Base-by-base conservation (phyloP, 345 rosid genomes). In the Abelmoschus esculentus region DNA sequence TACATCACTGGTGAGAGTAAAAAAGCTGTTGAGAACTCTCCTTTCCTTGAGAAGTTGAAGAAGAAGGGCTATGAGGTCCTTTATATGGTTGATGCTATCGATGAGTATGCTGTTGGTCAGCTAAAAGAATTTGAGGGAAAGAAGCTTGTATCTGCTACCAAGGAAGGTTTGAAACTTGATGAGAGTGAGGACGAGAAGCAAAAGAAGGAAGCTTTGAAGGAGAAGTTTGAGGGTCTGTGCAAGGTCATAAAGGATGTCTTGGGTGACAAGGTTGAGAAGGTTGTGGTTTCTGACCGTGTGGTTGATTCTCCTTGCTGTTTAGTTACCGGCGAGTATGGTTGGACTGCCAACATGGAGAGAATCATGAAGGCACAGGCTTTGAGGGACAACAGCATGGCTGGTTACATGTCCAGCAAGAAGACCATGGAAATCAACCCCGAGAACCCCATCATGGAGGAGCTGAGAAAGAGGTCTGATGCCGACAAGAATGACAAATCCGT, bases 271-370 rank as follows among this genome's bases (percentile, higher is more conserved):
- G 91, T 87, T 0, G 97, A 91, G 87, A 91, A 91, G 85, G 96
- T 89, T 1, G 77, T 91, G 0, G 97, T 91, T 6, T 91, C 97
- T 2, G 95, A 89, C 71, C 90, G 95, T 38, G 90, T 91, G 7
- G 95, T 91, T 0, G 95, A 91, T 63, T 91, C 97, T 7, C 97
- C 97, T 1, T 91, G 95, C 83, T 91, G 95, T 79, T 78, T 89
- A 76, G 95, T 91, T 2, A 91, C 97, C 0, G 95, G 97, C 0
- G 97, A 91, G 72, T 91, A 91, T 3, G 97, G 95, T 0, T 87
- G 97, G 95, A 89, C 92, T 0, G 97, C 97, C 7, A 89, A 91
- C 86, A 91, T 91, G 97, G 95, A 91, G 73, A 91, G 97, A 22
- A 91, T 90, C 72, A 90, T 90, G 97, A 90, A 79, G 77, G 93